Evolutionary conservation across 208 protist species (phyloP).

Genomic region (Acanthamoeba royreba): DNA sequence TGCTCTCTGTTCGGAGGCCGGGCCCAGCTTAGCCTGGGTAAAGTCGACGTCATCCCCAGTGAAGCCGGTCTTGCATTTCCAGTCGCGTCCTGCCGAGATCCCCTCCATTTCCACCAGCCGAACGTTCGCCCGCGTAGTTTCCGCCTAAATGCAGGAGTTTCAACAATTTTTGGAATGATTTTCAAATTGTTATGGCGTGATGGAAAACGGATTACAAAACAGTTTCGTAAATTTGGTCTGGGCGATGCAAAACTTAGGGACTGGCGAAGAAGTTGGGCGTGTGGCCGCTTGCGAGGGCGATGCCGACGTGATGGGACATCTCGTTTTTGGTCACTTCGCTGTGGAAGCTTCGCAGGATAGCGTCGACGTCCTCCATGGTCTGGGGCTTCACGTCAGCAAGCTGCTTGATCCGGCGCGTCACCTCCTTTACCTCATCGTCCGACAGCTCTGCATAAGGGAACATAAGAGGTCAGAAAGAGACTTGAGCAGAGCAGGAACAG

Average conservation of each 20-base stretch:
- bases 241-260: neutral
- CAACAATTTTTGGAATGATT: no score
- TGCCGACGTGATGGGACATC: conserved; percentile 8
- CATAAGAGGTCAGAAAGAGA: neutral
- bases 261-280: conserved; percentile 8
- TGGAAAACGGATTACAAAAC: no score
- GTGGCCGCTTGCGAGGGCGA: conserved; percentile 10
- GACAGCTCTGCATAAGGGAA: neutral
- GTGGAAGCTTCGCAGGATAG: conserved; percentile 27
- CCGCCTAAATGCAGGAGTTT: no score
- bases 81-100: no score
- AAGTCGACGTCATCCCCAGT: no score
- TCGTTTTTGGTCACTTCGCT: conserved; percentile 27
- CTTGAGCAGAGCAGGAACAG: neutral
- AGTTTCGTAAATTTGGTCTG: no score
- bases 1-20: neutral
- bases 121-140: no score
- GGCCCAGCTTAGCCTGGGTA: no score
- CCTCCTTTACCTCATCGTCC: conserved; percentile 47
- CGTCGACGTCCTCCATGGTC: conserved; percentile 38
- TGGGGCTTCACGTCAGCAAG: conserved; percentile 34
- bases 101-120: no score
- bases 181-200: no score
- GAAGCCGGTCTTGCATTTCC: no score
- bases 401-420: conserved; percentile 40